Base-by-base conservation (phyloP, 306 rosid genomes). In the Cucumis melo region DNA sequence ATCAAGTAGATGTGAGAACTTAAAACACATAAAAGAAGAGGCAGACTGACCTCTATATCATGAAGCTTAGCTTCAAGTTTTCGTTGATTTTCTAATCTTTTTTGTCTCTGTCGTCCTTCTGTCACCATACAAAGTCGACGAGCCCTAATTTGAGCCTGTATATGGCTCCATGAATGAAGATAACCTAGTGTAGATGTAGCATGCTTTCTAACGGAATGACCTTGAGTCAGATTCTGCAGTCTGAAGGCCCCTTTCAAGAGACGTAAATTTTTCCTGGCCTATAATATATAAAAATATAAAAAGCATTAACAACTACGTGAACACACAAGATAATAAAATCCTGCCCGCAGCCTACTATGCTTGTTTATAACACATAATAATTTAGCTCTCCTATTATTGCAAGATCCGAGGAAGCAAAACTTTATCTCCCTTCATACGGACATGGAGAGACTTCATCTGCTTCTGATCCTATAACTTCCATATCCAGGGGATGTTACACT, bases 21-120 rank as follows among this genome's bases (percentile, higher is more conserved):
- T 56, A 74, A 24, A 41, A 15, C 39, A 11, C 63, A n/a, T 11
- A 5, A 9, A 29, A 23, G 70, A 19, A 38, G 56, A 6, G 20
- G 63, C 41, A 73, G 83, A 75, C 59, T 79, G 81, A 92, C 99
- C 95, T 90, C 99, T 62, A 94, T 56, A 81, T 78, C 93, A 77
- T 92, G 99, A 77, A 94, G 92, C 81, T 90, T 94, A 63, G 91
- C 96, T 88, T 94, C 97, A 23, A 94, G 95, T 82, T 94, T 94
- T 75, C 86, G 89, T 83, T 88, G 99, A 85, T 87, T 89, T 83
- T 90, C 95, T 51, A 90, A 85, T 84, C 86, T 94, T 84, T 90
- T 94, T 88, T 84, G 88, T 83, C 78, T 87, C 83, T 84, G 79
- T 77, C 87, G 87, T 73, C 93, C 97, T 80, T 94, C 99, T 8